phyloP scores from a whole-genome alignment of 1,139 yeast genomes.

The Suhomyces guaymorum region DNA sequence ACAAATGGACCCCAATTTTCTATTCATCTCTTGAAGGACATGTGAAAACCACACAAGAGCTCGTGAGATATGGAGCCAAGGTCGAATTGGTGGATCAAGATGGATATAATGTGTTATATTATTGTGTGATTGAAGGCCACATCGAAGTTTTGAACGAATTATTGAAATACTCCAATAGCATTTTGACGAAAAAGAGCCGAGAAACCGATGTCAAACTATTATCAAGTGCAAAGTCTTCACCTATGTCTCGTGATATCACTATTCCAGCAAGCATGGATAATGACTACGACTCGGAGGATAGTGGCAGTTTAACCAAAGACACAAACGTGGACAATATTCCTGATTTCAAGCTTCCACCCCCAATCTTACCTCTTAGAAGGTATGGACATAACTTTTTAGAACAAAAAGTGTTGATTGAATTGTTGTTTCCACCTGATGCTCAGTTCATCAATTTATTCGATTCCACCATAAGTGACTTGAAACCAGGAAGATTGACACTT shows the following conservation, averaged over 20 bases:
- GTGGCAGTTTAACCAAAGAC: constrained; percentile 29
- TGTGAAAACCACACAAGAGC: constrained; percentile 63
- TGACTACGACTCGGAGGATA: constrained; percentile 43
- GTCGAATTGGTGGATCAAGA: constrained; percentile 78
- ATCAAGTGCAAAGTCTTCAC: constrained; percentile 5
- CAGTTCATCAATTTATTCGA: constrained; percentile 57
- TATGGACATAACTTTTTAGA: constrained; percentile 96
- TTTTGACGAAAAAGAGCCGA: constrained; percentile 7
- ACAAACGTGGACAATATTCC: constrained; percentile 74
- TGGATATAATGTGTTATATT: constrained; percentile 78
- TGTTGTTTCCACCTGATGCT: constrained; percentile 59
- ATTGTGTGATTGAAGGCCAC: constrained; percentile 94
- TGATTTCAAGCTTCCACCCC: constrained; percentile 90
- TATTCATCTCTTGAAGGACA: constrained; percentile 91
- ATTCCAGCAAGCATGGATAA: constrained; percentile 21
- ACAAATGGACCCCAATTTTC: constrained; percentile 92
- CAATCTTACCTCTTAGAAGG: constrained; percentile 86
- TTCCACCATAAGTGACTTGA: constrained; percentile 40
- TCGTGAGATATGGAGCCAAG: constrained; percentile 73
- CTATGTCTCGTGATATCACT: constrained; percentile 3
- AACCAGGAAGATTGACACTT: constrained; percentile 66
- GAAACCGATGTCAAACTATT: constrained; percentile 3
- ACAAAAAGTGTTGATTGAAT: constrained; percentile 78
- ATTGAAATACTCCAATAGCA: constrained; percentile 29
- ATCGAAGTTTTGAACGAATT: constrained; percentile 73